These are phyloP conservation scores for Fagus crenata DNA, from an alignment of 306 rosid species.

Conservation along the genomic window DNA sequence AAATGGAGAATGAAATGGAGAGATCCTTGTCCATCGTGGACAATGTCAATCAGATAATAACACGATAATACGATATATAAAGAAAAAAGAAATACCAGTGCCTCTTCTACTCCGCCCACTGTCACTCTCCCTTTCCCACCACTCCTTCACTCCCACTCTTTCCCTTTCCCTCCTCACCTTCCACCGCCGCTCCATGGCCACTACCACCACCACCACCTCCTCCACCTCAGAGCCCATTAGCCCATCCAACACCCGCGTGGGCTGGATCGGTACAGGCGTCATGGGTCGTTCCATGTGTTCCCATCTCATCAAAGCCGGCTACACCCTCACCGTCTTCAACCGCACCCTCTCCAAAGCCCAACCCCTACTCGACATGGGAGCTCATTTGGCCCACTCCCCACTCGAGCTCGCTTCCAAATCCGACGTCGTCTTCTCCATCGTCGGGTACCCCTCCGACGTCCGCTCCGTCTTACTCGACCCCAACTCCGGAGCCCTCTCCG, in stretches of 20 bases:
- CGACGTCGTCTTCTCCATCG: conserved; percentile 86
- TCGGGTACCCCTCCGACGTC: conserved; percentile 92
- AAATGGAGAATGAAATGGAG: too few relatives aligned
- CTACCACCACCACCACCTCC: neutral
- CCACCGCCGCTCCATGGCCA: conserved; percentile 55
- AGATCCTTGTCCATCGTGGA: too few relatives aligned
- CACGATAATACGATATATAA: neutral
- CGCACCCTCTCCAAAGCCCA: conserved; percentile 86
- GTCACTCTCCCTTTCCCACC: conserved; percentile 12
- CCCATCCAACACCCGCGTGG: conserved; percentile 78
- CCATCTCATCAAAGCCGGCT: conserved; percentile 86
- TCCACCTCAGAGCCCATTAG: conserved; percentile 30
- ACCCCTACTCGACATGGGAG: conserved; percentile 77
- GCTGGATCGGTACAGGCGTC: conserved; percentile 97
- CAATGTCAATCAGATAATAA: too few relatives aligned
- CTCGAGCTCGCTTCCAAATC: conserved; percentile 66
- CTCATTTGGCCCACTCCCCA: conserved; percentile 61
- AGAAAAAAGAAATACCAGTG: conserved; percentile 19
- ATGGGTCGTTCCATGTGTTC: conserved; percentile 90
- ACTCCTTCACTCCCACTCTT: conserved; percentile 27
- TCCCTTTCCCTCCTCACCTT: neutral
- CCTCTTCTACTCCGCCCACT: conserved; percentile 4
- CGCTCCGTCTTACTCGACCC: conserved; percentile 79
- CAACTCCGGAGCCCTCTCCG: conserved; percentile 70
- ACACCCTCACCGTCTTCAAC: conserved; percentile 83